Percentiles rank a stretch among this genome's conserved stretches.
phyloP scores from a whole-genome alignment of 2,329 filamentous ascomycete species.

The Fusarium goolgardi region DNA sequence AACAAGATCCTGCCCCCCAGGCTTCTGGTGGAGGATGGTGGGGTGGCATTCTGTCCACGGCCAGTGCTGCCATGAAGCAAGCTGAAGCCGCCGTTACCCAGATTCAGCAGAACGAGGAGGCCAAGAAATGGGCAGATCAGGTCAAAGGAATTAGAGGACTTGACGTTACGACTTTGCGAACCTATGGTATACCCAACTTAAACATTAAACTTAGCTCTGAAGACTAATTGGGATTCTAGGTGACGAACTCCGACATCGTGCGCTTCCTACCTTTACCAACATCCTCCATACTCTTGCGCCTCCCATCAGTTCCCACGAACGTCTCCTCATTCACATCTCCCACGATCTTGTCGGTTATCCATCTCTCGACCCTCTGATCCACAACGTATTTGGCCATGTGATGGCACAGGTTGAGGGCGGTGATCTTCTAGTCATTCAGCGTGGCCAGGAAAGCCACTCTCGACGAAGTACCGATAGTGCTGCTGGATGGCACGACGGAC shows the following conservation, averaged over 20 bases:
- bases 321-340: slow-evolving; percentile 95
- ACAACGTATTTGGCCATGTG: slow-evolving; percentile 90
- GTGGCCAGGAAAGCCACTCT: slow-evolving; percentile 84
- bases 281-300: slow-evolving; percentile 95
- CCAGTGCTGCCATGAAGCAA: slow-evolving; percentile 87
- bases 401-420: slow-evolving; percentile 99
- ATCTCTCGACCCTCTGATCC: slow-evolving; percentile 90
- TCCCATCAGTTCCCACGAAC: slow-evolving; percentile 96
- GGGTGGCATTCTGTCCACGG: slow-evolving; percentile 86
- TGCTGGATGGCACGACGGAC: slow-evolving; percentile 89
- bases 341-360: slow-evolving; percentile 96
- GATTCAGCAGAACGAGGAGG: slow-evolving; percentile 95
- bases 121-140: slow-evolving; percentile 95
- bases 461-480: slow-evolving; percentile 69
- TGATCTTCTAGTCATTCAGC: slow-evolving; percentile 92
- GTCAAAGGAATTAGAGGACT: slow-evolving; percentile 71
- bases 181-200: slow-evolving; percentile 49
- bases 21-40: slow-evolving; percentile 80
- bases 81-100: slow-evolving; percentile 94
- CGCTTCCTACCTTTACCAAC: slow-evolving; percentile 93
- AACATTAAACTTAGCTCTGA: neutral
- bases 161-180: slow-evolving; percentile 81
- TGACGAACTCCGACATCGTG: slow-evolving; percentile 85
- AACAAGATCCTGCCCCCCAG: slow-evolving; percentile 45
- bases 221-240: slow-evolving; percentile 62